phyloP scores from a whole-genome alignment of 2,329 filamentous ascomycete species.

The Alternaria panax region DNA sequence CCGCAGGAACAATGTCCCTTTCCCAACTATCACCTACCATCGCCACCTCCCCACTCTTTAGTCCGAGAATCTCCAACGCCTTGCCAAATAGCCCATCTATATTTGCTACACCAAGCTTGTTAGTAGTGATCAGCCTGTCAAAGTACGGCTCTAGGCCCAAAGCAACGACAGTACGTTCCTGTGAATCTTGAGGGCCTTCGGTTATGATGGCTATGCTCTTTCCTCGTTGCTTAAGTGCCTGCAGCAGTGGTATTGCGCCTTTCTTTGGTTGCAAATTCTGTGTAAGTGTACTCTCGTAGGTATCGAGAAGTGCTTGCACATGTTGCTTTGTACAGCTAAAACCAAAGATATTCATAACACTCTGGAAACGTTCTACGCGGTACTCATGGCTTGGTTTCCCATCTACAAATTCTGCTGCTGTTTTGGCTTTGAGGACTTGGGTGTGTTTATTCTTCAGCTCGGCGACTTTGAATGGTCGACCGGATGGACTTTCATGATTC shows the following conservation, averaged over 20 bases:
- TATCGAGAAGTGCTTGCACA: neutral
- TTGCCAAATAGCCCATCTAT: slow-evolving; percentile 21
- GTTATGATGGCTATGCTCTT: slow-evolving; percentile 57
- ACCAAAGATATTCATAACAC: neutral
- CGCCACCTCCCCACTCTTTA: slow-evolving; percentile 13
- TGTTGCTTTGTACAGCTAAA: neutral
- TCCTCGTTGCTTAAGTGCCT: slow-evolving; percentile 13
- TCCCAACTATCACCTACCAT: slow-evolving; percentile 17
- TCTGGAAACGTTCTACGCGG: slow-evolving; percentile 50
- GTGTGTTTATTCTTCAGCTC: slow-evolving; percentile 40
- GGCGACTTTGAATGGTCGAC: neutral
- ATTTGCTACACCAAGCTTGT: slow-evolving; percentile 43
- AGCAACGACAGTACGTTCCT: slow-evolving; percentile 53
- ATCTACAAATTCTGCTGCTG: slow-evolving; percentile 54
- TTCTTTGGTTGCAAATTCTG: neutral
- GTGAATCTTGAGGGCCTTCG: slow-evolving; percentile 58
- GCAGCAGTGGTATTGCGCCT: neutral
- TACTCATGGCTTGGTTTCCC: slow-evolving; percentile 56
- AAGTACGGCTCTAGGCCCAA: slow-evolving; percentile 40
- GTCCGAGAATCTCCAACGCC: slow-evolving; percentile 17
- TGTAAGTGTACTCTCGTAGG: neutral
- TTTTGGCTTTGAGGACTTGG: slow-evolving; percentile 46
- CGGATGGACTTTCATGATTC: neutral
- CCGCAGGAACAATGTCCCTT: slow-evolving; percentile 2
- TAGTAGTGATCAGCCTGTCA: slow-evolving; percentile 47